A percentile compares a stretch with the other conserved stretches of the same genome.
Conservation (phyloP, 176 grass and related monocot species). For the Eleusine indica region DNA sequence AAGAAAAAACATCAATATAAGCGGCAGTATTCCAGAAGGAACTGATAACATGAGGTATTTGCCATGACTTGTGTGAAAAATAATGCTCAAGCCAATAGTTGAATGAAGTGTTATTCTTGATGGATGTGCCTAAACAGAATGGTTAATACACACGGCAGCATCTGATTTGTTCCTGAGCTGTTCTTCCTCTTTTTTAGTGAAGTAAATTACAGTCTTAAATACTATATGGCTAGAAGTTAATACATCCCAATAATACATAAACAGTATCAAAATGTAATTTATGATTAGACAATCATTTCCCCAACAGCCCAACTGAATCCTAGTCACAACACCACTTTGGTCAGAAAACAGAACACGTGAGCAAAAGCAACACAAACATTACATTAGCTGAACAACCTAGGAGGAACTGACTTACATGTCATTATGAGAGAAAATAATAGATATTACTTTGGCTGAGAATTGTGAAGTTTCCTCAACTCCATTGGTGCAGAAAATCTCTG, state of each 20-base stretch:
- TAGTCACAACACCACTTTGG: slow-evolving; percentile 18
- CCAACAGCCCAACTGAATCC: not conserved
- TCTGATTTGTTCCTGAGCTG: slow-evolving; percentile 6
- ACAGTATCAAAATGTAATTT: not conserved
- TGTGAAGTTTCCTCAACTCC: slow-evolving; percentile 68
- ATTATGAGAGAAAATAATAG: slow-evolving; percentile 4
- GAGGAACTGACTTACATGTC: slow-evolving; percentile 46
- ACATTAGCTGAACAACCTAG: slow-evolving; percentile 57
- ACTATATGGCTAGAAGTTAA: slow-evolving; percentile 2
- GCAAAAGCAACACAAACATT: slow-evolving; percentile 8
- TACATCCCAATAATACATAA: slow-evolving; percentile 11
- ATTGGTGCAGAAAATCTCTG: slow-evolving; percentile 70
- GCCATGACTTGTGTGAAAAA: not conserved
- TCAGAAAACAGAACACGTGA: not conserved
- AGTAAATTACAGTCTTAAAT: not conserved
- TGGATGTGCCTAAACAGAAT: not conserved
- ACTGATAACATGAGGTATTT: not conserved
- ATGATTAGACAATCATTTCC: not conserved
- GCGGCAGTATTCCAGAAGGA: not conserved
- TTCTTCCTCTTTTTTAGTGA: not conserved
- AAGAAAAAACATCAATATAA: slow-evolving; percentile 20
- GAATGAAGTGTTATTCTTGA: not conserved
- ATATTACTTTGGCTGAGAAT: slow-evolving; percentile 55
- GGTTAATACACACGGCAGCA: not conserved
- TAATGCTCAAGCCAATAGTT: slow-evolving; percentile 4